These are phyloP conservation scores for Somion occarium DNA, from an alignment of 1,284 basidiomycete genomes.

Conservation along the genomic window DNA sequence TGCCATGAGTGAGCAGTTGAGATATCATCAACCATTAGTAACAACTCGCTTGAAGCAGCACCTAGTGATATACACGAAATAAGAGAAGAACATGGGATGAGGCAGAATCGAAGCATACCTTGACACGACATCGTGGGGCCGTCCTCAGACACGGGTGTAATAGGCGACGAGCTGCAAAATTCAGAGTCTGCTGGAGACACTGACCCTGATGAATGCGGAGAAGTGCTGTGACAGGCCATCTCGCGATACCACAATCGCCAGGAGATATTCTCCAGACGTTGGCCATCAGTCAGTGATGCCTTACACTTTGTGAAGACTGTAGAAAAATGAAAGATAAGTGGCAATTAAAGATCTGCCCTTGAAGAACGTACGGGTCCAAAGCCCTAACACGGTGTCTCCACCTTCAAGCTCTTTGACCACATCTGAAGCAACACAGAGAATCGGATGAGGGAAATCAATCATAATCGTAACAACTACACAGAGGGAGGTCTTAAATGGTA, in stretches of 20 bases:
- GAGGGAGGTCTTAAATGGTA: too few relatives aligned
- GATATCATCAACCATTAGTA: conserved; percentile 10
- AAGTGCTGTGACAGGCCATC: conserved; percentile 33
- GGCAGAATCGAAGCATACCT: conserved; percentile 4
- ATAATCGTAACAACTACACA: conserved; percentile 31
- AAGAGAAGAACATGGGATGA: conserved; percentile 2
- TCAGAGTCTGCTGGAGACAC: conserved; percentile 23
- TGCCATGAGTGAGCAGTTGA: conserved; percentile 25
- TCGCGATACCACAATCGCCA: conserved; percentile 84
- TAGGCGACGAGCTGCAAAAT: conserved; percentile 22
- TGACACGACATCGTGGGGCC: conserved; percentile 17
- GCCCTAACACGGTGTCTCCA: conserved; percentile 52
- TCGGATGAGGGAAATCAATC: conserved; percentile 53
- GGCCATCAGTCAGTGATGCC: conserved; percentile 70
- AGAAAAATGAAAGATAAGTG: too few relatives aligned
- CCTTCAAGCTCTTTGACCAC: conserved; percentile 63
- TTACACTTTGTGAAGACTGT: conserved; percentile 84
- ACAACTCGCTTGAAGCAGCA: conserved; percentile 10
- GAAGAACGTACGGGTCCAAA: conserved; percentile 66
- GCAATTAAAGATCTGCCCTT: too few relatives aligned
- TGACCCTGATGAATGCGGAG: conserved; percentile 29
- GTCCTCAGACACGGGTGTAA: conserved; percentile 31
- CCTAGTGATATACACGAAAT: conserved; percentile 7
- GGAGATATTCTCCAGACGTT: conserved; percentile 77
- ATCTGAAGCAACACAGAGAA: conserved; percentile 59